Evolutionary conservation across 495 filamentous ascomycete genomes (phyloP), one percentile per base, ranked within the genome.

Genomic region (Terfezia boudieri): DNA sequence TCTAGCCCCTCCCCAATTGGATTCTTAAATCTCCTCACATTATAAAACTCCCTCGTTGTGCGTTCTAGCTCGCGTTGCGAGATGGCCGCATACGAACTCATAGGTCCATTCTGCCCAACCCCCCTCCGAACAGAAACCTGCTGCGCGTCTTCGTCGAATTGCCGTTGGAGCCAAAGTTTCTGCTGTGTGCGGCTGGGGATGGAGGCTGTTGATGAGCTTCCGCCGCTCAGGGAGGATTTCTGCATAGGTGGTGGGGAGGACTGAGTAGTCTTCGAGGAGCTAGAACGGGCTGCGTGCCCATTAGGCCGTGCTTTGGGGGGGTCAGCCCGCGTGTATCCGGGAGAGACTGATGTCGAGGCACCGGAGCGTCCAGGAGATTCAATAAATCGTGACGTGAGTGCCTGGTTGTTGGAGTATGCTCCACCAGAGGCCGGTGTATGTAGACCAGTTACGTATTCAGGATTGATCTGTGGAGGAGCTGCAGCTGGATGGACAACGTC

Each of bases 81-180:
- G 37, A 41, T 54, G 23, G 26, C 9, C 74, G 76, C 60, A 74
- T 74, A 2, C 69, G 66, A n/a, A 56, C 60, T 52, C 73, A 71
- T 57, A 71, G 72, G 23, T 63, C 67, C 7, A 69, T 63, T 16
- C 67, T 64, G 22, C 67, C 65, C 32, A 69, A 57, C 54, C 59
- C 43, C 66, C 60, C 9, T 72, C 57, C 1, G 69, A 60, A 2
- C 65, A 67, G 14, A 59, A 65, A 32, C 66, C 65, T 8, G 63
- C 62, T 14, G 53, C 49, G 68, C 61, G 16, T 68, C 66, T 43
- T 66, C 63, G 20, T 68, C 56, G 58, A 74, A 78, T 14, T 77
- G 79, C 22, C 80, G 71, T 64, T 83, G 78, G 1, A 84, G 74
- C 68, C 80, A 76, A 11, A 84, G 67, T 56, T 84, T 84, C 60